These are phyloP conservation scores for Pyracantha coccinea DNA, from an alignment of 331 rosid genomes.

Conservation along the genomic window DNA sequence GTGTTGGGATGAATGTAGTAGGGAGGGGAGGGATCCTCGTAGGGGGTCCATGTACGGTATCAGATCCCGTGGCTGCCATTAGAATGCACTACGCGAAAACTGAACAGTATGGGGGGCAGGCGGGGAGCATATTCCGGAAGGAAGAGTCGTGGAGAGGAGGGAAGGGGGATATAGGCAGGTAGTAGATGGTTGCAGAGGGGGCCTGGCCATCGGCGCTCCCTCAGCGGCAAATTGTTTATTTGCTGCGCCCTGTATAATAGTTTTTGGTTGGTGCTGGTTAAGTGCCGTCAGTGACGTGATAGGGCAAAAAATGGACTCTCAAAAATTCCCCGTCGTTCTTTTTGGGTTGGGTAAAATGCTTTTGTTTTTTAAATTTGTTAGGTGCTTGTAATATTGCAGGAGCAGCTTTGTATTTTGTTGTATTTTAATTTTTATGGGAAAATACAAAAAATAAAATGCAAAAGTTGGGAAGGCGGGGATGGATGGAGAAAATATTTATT, in stretches of 20 bases:
- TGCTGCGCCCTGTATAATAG: conserved; percentile 64
- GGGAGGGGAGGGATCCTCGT: conserved; percentile 67
- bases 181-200: conserved; percentile 40
- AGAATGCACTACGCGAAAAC: conserved; percentile 76
- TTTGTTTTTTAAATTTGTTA: conserved; percentile 6
- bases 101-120: conserved; percentile 60
- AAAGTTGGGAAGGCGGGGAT: conserved; percentile 25
- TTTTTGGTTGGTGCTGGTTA: conserved; percentile 11
- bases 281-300: conserved; percentile 39
- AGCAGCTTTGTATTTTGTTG: conserved; percentile 57
- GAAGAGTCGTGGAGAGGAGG: conserved; percentile 74
- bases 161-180: conserved; percentile 63
- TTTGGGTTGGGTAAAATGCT: conserved; percentile 36
- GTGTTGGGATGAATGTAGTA: conserved; percentile 68
- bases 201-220: not conserved
- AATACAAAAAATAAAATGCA: conserved; percentile 38
- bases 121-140: conserved; percentile 44
- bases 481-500: not conserved
- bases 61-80: conserved; percentile 91
- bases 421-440: conserved; percentile 41
- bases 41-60: conserved; percentile 62
- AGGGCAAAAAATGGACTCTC: conserved; percentile 36
- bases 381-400: conserved; percentile 56
- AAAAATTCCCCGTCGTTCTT: conserved; percentile 12
- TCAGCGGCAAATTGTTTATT: conserved; percentile 40